Conservation (phyloP, 2,329 filamentous ascomycete species). For the Colletotrichum gloeosporioides region DNA sequence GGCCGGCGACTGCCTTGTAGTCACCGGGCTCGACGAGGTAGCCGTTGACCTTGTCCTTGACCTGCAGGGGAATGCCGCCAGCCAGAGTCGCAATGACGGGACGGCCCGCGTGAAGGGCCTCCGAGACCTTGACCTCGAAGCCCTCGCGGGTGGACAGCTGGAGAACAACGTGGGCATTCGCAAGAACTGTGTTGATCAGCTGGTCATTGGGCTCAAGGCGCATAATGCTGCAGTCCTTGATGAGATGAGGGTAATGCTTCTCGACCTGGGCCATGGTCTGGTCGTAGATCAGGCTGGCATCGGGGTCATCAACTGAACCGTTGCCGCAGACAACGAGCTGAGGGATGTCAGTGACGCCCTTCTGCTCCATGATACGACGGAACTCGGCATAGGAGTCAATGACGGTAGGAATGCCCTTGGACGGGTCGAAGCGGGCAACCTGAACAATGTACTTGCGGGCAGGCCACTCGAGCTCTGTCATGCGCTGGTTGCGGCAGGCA, state of each 20-base stretch:
- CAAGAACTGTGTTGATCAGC: constrained; percentile 77
- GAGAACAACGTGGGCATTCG: constrained; percentile 74
- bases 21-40: constrained; percentile 78
- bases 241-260: constrained; percentile 64
- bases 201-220: constrained; percentile 81
- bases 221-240: constrained; percentile 74
- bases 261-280: constrained; percentile 73
- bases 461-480: constrained; percentile 65
- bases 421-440: constrained; percentile 82
- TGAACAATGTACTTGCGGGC: constrained; percentile 77
- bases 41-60: constrained; percentile 74
- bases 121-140: constrained; percentile 87
- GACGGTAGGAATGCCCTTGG: constrained; percentile 81
- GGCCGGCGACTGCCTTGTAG: constrained; percentile 69
- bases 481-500: constrained; percentile 63
- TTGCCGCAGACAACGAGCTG: constrained; percentile 82
- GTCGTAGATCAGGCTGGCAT: constrained; percentile 75
- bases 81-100: constrained; percentile 78
- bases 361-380: constrained; percentile 62
- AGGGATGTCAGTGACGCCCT: constrained; percentile 58
- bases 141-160: constrained; percentile 84
- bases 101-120: constrained; percentile 80
- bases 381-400: constrained; percentile 79
- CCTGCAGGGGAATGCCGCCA: constrained; percentile 82
- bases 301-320: constrained; percentile 81